These are phyloP conservation scores for Cryptosporidium andersoni DNA, from an alignment of 169 alveolate species.

Conservation along the genomic window DNA sequence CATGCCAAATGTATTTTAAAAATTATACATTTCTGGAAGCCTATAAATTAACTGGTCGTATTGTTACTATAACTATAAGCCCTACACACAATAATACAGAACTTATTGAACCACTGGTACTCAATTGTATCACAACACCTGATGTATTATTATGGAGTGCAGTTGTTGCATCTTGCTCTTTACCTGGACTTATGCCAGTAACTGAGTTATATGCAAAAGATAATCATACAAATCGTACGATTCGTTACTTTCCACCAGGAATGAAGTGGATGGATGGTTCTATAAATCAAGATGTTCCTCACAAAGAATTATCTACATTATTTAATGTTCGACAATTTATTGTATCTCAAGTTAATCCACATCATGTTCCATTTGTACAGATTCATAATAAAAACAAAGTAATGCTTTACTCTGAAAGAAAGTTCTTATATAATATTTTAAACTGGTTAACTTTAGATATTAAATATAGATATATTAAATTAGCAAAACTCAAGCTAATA, in stretches of 20 bases:
- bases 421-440: constrained; percentile 27
- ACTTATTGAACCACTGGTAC: constrained; percentile 71
- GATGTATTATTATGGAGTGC: constrained; percentile 81
- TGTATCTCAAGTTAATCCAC: constrained; percentile 74
- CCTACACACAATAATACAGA: constrained; percentile 76
- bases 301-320: constrained; percentile 51
- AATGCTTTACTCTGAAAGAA: constrained; percentile 44
- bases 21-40: constrained; percentile 81
- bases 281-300: constrained; percentile 69
- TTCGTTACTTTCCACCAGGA: constrained; percentile 72
- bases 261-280: constrained; percentile 75
- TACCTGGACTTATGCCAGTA: constrained; percentile 76
- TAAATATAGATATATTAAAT: constrained; percentile 70
- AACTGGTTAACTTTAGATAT: constrained; percentile 73
- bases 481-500: constrained; percentile 68
- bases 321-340: constrained; percentile 72
- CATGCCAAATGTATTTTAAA: constrained; percentile 69
- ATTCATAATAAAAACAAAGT: constrained; percentile 10
- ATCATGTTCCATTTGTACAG: constrained; percentile 73
- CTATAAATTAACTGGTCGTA: constrained; percentile 79
- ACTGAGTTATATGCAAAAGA: constrained; percentile 72
- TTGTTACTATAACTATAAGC: constrained; percentile 80
- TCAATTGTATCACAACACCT: constrained; percentile 81
- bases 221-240: constrained; percentile 29
- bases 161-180: constrained; percentile 80